Evolutionary conservation across 108 stramenopile species (phyloP).

Genomic region (Tribonema minus): DNA sequence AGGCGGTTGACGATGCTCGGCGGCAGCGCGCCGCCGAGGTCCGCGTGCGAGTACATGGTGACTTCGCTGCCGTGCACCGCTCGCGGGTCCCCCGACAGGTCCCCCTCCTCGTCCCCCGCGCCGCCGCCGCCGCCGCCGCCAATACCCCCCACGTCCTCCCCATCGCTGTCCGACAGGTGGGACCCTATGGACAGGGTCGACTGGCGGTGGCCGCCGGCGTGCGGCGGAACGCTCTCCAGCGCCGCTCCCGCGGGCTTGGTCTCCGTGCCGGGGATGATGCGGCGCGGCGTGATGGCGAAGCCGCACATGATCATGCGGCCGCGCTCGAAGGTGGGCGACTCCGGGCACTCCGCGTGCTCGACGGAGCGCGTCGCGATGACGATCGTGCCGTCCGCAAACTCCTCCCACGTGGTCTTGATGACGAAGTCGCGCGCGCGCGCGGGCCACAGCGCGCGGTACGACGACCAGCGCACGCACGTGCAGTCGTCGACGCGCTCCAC

Average conservation of each 20-base stretch:
- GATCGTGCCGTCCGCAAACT: constrained; percentile 34
- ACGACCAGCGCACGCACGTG: constrained; percentile 29
- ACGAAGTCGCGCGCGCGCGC: constrained; percentile 38
- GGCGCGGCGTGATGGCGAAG: constrained; percentile 11
- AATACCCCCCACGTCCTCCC: not conserved
- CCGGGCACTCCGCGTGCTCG: constrained; percentile 31
- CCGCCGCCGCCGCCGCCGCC: constrained; percentile 8
- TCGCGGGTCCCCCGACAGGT: too few relatives aligned
- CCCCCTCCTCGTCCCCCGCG: not conserved
- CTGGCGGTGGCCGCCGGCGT: too few relatives aligned
- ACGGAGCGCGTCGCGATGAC: constrained; percentile 33
- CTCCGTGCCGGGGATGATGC: not conserved
- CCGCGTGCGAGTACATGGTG: constrained; percentile 35
- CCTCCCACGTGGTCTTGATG: constrained; percentile 43
- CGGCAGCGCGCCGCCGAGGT: constrained; percentile 22
- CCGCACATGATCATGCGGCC: constrained; percentile 30
- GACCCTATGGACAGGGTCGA: not conserved
- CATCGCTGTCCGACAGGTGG: not conserved
- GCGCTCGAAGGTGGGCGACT: constrained; percentile 18
- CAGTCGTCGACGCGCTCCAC: constrained; percentile 36
- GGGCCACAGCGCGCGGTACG: constrained; percentile 39
- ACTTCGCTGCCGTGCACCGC: constrained; percentile 27
- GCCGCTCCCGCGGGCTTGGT: not conserved
- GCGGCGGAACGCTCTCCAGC: too few relatives aligned
- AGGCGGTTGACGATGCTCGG: constrained; percentile 35